Evolutionary conservation across 345 rosid genomes (phyloP).

Genomic region (Populus davidiana): DNA sequence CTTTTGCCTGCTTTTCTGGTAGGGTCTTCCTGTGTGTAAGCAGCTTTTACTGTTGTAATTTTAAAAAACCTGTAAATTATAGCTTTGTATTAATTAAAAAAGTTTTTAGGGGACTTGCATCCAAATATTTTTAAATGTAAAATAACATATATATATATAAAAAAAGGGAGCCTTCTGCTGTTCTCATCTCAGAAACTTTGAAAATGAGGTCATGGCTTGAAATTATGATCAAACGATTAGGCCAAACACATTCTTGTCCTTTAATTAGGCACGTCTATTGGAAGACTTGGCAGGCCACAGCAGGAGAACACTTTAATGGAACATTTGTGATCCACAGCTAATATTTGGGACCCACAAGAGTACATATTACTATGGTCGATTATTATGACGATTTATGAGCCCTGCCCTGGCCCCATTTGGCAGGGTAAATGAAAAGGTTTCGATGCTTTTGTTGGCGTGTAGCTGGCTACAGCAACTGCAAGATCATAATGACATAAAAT

Average conservation of each 20-base stretch:
- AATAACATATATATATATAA: no score
- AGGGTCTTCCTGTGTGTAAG: no score
- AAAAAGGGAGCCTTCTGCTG: neutral
- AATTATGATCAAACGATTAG: neutral
- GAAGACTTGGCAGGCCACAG: no score
- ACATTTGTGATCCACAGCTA: slow-evolving; percentile 41
- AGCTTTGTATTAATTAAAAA: no score
- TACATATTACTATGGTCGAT: neutral
- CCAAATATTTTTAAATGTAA: no score
- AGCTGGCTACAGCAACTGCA: neutral
- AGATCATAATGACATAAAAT: neutral
- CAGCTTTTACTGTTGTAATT: no score
- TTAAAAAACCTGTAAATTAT: no score
- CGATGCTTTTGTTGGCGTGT: slow-evolving; percentile 7
- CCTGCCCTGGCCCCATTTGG: neutral
- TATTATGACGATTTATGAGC: neutral
- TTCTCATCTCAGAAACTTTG: neutral
- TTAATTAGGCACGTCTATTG: neutral
- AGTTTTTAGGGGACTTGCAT: no score
- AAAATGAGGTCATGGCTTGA: neutral
- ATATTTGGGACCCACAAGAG: slow-evolving; percentile 26
- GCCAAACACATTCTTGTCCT: neutral
- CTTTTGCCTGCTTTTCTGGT: no score
- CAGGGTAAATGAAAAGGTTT: neutral
- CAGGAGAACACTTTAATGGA: slow-evolving; percentile 1